Base-by-base conservation (phyloP, 2,329 filamentous ascomycete genomes). In the Alternaria sp. region DNA sequence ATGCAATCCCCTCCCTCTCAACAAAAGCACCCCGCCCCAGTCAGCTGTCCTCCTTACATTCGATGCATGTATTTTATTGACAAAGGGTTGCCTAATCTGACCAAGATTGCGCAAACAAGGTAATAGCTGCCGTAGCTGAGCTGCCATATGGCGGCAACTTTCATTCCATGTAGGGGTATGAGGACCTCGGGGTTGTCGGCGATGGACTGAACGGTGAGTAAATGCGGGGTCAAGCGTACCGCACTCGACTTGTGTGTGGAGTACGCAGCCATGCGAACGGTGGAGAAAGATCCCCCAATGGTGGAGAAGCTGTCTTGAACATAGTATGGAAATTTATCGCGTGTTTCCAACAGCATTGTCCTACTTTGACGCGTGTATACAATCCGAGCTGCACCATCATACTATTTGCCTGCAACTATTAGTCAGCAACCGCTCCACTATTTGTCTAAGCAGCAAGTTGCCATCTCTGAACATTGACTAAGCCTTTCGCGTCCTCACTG, bases 11-110 rank as follows among this genome's bases (percentile, higher is more conserved):
- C 45, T 48, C 56, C 44, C 31, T 52, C 63, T 61, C 66, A 70
- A 69, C 66, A 68, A 65, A 68, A 65, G 51, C 39, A 58, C 51
- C 23, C 51, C 45, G 44, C 56, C 26, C 54, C 54, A 54, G 50
- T 61, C 56, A 55, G 55, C 55, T 57, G 28, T 40, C 48, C 50
- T 58, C 54, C 59, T 58, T 46, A 52, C 48, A 51, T 14, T 37
- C 44, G 50, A 51, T 40, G 21, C 33, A 49, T 28, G 44, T 41
- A 31, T 46, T 11, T 31, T 54, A 41, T 56, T 42, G 51, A 57
- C 40, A 51, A 9, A 36, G 40, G 51, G 40, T 40, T 51, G 53
- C 36, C 44, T 54, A 17, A 40, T 28, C n/a, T 50, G n/a, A 44
- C 6, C 41, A 34, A 41, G 41, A 26, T 23, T 40, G 36, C 24